A percentile compares a stretch with the other conserved stretches of the same genome.
Conservation (phyloP, 208 protist species). For the Crithidia thermophila region DNA sequence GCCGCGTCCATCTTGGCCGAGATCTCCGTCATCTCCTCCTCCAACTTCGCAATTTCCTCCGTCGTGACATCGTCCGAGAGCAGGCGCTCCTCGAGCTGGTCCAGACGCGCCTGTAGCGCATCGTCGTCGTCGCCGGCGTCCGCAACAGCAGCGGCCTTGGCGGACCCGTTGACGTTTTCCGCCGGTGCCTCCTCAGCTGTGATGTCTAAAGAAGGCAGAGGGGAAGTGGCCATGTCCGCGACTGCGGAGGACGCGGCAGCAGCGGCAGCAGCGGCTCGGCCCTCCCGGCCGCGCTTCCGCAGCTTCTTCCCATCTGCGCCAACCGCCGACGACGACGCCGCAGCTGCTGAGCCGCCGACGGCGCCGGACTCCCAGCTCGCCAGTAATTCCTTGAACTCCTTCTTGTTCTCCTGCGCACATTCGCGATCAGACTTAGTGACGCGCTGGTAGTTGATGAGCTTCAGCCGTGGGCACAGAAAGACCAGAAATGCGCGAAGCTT, state of each 20-base stretch:
- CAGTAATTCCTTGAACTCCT: constrained; percentile 56
- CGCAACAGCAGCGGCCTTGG: background rate
- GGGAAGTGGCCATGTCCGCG: no score
- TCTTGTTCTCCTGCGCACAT: constrained; percentile 18
- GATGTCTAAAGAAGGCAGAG: no score
- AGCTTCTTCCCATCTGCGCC: constrained; percentile 47
- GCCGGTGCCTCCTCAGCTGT: no score
- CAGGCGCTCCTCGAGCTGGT: constrained; percentile 71
- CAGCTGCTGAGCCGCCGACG: background rate
- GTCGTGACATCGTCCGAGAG: constrained; percentile 68
- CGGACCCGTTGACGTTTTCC: no score
- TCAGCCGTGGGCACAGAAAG: constrained; percentile 79
- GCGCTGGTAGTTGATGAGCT: constrained; percentile 87
- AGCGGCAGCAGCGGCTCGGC: constrained; percentile 36
- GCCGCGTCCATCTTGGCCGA: constrained; percentile 37
- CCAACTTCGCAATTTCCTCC: constrained; percentile 72
- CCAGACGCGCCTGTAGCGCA: constrained; percentile 51
- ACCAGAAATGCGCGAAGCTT: constrained; percentile 79
- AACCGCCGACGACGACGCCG: background rate
- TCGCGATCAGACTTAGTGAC: constrained; percentile 63
- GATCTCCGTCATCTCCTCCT: constrained; percentile 81
- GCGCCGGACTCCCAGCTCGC: constrained; percentile 28
- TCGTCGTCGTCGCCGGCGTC: constrained; percentile 27
- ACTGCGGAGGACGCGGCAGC: constrained; percentile 7
- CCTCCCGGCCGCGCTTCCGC: constrained; percentile 80